These are phyloP conservation scores for Penicillium angulare DNA, from an alignment of 495 filamentous ascomycete genomes.

Conservation along the genomic window DNA sequence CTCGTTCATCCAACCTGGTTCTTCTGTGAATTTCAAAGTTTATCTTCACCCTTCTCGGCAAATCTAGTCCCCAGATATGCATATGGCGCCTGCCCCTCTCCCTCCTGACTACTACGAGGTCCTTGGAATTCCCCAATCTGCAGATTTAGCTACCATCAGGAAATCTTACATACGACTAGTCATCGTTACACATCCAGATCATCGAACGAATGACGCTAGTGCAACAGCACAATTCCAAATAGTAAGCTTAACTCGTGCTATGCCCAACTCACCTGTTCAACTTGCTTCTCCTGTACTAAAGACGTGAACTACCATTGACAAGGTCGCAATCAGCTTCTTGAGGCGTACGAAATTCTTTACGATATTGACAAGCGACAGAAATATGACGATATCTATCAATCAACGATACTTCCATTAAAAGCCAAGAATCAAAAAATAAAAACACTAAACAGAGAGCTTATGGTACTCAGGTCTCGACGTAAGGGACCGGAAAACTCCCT, in stretches of 20 bases:
- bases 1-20: too few relatives aligned
- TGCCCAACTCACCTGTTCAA: too few relatives aligned
- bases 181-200: slow-evolving; percentile 3
- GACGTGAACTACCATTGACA: neutral
- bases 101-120: slow-evolving; percentile 3
- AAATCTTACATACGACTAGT: slow-evolving; percentile 1
- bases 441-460: neutral
- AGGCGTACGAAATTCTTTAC: slow-evolving; percentile 2
- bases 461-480: neutral
- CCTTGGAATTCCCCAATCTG: slow-evolving; percentile 2
- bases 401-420: neutral
- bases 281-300: neutral
- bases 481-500: neutral
- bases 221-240: slow-evolving; percentile 6
- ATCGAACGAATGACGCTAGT: slow-evolving; percentile 1
- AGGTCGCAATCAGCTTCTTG: neutral
- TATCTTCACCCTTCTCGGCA: too few relatives aligned
- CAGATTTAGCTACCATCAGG: slow-evolving; percentile 7
- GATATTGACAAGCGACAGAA: slow-evolving; percentile 6
- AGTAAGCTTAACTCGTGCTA: neutral
- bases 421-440: slow-evolving; percentile 2
- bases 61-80: too few relatives aligned
- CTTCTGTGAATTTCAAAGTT: too few relatives aligned
- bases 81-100: neutral
- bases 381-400: slow-evolving; percentile 5